Evolutionary conservation across 148 eudicot genomes (phyloP), one percentile per base, ranked within the genome.

Genomic region (Chenopodium formosanum): DNA sequence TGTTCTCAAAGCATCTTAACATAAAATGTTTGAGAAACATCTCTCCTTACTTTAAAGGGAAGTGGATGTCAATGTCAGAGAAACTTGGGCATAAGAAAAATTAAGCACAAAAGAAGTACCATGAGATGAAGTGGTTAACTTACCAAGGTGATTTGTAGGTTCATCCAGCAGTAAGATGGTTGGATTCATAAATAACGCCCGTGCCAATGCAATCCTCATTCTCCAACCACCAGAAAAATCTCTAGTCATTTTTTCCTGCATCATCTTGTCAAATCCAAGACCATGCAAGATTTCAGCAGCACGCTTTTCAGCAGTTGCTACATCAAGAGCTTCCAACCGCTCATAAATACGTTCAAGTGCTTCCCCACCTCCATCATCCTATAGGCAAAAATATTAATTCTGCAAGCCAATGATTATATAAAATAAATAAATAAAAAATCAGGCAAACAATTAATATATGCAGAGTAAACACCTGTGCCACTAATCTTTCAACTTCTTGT

Each of bases 211-310:
- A 85, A 96, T 96, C 82, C 99, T 91, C 99, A 96, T 96, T 81
- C 99, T 96, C 99, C 99, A 96, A 27, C 99, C 99, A 86, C 99
- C 99, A 83, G 99, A 96, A 78, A 96, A 96, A 74, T 96, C 99
- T 29, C 92, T 90, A 17, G 99, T 94, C 86, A 92, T 96, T 87
- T 96, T 92, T 62, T 82, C 92, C 86, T 96, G 99, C 99, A 96
- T 96, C 80, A 79, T 66, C 90, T 92, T 92, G 86, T 82, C 66
- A 81, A 96, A 96, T 58, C 99, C 99, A 83, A 96, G 98, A 88
- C 99, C 99, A 84, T 56, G 88, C 79, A 96, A 83, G 73, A 96
- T 96, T 87, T 96, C 99, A 70, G 98, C 99, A 81, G 99, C 99
- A 53, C 99, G 95, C 82, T 94, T 94, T 82, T 96, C 99, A 32